Conservation (phyloP, 2,329 filamentous ascomycete species). For the Nigrospora osmanthi region DNA sequence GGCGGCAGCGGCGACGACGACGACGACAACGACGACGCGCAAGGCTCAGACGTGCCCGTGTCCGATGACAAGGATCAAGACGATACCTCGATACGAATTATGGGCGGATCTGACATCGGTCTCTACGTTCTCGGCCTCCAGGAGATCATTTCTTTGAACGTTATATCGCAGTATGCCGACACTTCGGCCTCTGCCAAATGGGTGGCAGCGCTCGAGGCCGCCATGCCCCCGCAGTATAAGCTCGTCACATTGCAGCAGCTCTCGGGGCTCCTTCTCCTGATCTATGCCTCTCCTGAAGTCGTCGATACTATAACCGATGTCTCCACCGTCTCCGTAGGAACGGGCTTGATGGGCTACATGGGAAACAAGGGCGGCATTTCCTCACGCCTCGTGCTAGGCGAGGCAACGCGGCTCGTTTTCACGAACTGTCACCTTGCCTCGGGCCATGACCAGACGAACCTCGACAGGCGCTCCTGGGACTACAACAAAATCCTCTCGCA, state of each 20-base stretch:
- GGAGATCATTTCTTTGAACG: constrained; percentile 82
- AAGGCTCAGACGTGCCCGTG: constrained; percentile 9
- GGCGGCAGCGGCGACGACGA: constrained; percentile 31
- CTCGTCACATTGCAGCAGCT: constrained; percentile 77
- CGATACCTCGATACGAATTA: constrained; percentile 34
- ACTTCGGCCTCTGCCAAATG: constrained; percentile 65
- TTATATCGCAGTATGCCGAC: constrained; percentile 73
- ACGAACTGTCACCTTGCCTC: constrained; percentile 89
- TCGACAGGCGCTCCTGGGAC: constrained; percentile 89
- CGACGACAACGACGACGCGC: constrained; percentile 22
- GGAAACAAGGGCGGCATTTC: constrained; percentile 92
- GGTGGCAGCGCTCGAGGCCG: constrained; percentile 67
- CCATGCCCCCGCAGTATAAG: constrained; percentile 69
- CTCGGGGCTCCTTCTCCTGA: constrained; percentile 72
- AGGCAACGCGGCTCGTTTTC: constrained; percentile 83
- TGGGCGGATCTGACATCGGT: constrained; percentile 63
- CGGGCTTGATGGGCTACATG: constrained; percentile 84
- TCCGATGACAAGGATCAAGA: constrained; percentile 32
- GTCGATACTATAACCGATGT: constrained; percentile 70
- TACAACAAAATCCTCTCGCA: constrained; percentile 68
- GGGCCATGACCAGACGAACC: constrained; percentile 65
- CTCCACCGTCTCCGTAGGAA: constrained; percentile 77
- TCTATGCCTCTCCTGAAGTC: constrained; percentile 77
- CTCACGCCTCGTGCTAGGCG: constrained; percentile 75
- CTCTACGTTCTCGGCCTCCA: constrained; percentile 88